A percentile compares a stretch with the other conserved stretches of the same genome.
These are phyloP conservation scores for Syzygium grande DNA, from an alignment of 345 rosid genomes.

Conservation along the genomic window DNA sequence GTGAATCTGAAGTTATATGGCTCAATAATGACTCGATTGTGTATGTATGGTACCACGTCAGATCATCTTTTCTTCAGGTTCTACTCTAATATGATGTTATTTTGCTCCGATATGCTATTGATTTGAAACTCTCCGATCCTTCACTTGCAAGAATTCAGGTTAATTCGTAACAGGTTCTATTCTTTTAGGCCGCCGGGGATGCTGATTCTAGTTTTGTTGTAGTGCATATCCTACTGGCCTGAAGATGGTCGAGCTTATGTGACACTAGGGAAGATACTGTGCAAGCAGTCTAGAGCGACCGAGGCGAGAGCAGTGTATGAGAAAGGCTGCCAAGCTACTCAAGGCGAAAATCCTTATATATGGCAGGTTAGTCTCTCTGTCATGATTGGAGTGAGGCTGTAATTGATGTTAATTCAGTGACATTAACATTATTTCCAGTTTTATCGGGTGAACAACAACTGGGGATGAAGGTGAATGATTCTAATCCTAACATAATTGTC, in stretches of 20 bases:
- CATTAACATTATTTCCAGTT: not conserved
- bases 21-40: not conserved
- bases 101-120: not conserved
- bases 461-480: not conserved
- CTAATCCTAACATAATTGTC: not conserved
- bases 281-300: conserved; percentile 52
- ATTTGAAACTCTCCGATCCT: not conserved
- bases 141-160: not conserved
- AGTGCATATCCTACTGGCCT: conserved; percentile 90
- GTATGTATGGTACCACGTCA: not conserved
- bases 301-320: conserved; percentile 78
- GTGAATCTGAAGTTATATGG: not conserved
- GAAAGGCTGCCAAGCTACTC: conserved; percentile 86
- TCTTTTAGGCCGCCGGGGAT: not conserved
- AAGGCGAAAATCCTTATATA: conserved; percentile 94
- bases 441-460: not conserved
- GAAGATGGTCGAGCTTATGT: conserved; percentile 97
- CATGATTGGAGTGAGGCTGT: not conserved
- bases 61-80: not conserved
- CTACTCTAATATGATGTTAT: not conserved
- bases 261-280: conserved; percentile 67
- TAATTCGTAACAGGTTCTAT: not conserved
- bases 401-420: not conserved
- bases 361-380: conserved; percentile 63
- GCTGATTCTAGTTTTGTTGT: not conserved